Base-by-base conservation (phyloP, 331 rosid species). In the Saraca asoca region DNA sequence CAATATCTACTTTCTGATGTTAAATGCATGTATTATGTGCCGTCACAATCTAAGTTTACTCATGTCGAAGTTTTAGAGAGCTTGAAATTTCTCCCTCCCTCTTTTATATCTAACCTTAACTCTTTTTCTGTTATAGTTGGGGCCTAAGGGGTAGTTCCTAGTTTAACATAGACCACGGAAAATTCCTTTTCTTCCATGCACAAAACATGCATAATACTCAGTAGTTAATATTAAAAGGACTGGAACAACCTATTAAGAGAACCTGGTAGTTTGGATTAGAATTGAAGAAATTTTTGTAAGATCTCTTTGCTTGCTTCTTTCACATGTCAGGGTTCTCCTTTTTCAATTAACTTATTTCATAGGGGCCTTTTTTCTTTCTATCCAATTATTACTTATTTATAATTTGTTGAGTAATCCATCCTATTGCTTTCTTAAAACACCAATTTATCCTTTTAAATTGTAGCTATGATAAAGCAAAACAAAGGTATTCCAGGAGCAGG, bases 381-480 rank as follows among this genome's bases (percentile, higher is more conserved):
- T 68, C 48, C 55, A 7, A n/a, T 41, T 69, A 37, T 51, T 52
- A 55, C n/a, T 70, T 74, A 24, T 9, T 6, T 46, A 66, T 55
- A 43, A 43, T 44, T 29, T 79, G 43, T 18, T 17, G 39, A 67
- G 57, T 60, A 20, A 50, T 67, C 63, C 62, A 45, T 48, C 44
- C 58, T 24, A 12, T 64, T n/a, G n/a, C n/a, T n/a, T n/a, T n/a
- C n/a, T n/a, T 51, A 12, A 56, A 65, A 17, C 13, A 39, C 58
- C 13, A 33, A 58, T 41, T 20, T 5, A 9, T 56, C 48, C 41
- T 9, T 49, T 34, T 7, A 6, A 66, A 58, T 34, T 85, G 86
- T 72, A 90, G 97, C 72, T 94, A 90, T 64, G 95, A 88, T 73
- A 84, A 80, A 71, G 97, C 96, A 54, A 94, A 94, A 60, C 80